Conservation (phyloP, 352 stramenopile genomes). For the Hyaloperonospora brassicae region DNA sequence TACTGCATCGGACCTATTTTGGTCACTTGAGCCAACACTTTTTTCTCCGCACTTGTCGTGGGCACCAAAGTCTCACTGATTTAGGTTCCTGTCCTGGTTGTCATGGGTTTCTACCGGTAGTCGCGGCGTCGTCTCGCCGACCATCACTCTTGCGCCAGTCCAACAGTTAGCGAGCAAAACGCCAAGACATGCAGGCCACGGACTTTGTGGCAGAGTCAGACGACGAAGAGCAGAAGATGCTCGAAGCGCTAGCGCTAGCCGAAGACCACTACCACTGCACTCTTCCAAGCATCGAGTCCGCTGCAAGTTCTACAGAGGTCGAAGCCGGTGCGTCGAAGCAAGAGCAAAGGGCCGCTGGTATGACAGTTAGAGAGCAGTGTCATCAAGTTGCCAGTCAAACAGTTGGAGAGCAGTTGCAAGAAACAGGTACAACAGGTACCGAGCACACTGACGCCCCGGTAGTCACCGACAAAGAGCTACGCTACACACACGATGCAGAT, state of each 20-base stretch:
- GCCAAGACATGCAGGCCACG: conserved; percentile 30
- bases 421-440: not conserved
- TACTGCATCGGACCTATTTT: too few species aligned
- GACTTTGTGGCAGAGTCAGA: conserved; percentile 58
- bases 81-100: too few species aligned
- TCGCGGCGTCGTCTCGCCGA: not conserved
- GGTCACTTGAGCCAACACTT: too few species aligned
- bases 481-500: not conserved
- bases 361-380: conserved; percentile 5
- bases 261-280: conserved; percentile 12
- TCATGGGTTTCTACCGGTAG: not conserved
- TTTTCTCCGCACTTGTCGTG: too few species aligned
- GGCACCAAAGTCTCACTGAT: too few species aligned
- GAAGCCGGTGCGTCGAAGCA: not conserved
- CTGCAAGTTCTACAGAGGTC: not conserved
- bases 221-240: conserved; percentile 26
- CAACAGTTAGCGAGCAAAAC: conserved; percentile 1
- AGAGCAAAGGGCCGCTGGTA: too few species aligned
- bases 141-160: conserved; percentile 10
- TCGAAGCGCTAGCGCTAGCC: conserved; percentile 8
- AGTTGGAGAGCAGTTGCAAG: conserved; percentile 1
- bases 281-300: conserved; percentile 1
- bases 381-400: not conserved
- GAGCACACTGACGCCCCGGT: not conserved
- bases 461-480: not conserved